A percentile compares a stretch with the other conserved stretches of the same genome.
Evolutionary conservation across 108 stramenopile species (phyloP).

Genomic region (Cyclotella kingstonii): DNA sequence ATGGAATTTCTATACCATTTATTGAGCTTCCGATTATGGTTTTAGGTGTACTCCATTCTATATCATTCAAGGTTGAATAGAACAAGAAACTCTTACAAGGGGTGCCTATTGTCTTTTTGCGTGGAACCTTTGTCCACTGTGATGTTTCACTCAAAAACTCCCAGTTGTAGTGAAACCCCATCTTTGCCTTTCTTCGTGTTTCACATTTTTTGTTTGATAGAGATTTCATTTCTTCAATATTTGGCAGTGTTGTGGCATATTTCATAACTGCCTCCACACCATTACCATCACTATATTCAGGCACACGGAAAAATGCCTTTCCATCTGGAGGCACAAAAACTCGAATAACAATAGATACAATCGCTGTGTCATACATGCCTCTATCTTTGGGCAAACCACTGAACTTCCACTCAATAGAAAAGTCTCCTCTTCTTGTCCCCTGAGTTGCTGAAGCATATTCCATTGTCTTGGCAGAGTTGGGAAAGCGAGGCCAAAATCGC

Average conservation of each 20-base stretch:
- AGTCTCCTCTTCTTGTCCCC: constrained; percentile 43
- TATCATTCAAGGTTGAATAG: constrained; percentile 20
- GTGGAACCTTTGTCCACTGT: constrained; percentile 20
- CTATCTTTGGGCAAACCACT: constrained; percentile 10
- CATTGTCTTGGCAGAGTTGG: constrained; percentile 30
- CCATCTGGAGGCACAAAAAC: constrained; percentile 42
- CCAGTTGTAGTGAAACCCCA: constrained; percentile 43
- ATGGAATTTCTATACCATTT: constrained; percentile 29
- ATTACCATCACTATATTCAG: constrained; percentile 42
- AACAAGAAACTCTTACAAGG: constrained; percentile 41
- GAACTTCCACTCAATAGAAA: constrained; percentile 42
- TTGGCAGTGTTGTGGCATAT: constrained; percentile 21
- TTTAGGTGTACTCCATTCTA: constrained; percentile 23
- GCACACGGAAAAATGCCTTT: constrained; percentile 32
- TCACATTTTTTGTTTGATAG: constrained; percentile 25
- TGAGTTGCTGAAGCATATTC: constrained; percentile 38
- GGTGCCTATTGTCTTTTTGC: constrained; percentile 46
- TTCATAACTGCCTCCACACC: constrained; percentile 32
- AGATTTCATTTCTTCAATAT: constrained; percentile 19
- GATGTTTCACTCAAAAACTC: constrained; percentile 17
- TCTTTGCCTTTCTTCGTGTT: constrained; percentile 24
- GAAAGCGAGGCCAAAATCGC: constrained; percentile 43
- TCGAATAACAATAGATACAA: constrained; percentile 28
- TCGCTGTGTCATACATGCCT: constrained; percentile 16
- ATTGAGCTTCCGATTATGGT: constrained; percentile 6